A percentile compares a stretch with the other conserved stretches of the same genome.
phyloP scores from a whole-genome alignment of 139 green algal genomes.

The Tetradesmus obliquus region DNA sequence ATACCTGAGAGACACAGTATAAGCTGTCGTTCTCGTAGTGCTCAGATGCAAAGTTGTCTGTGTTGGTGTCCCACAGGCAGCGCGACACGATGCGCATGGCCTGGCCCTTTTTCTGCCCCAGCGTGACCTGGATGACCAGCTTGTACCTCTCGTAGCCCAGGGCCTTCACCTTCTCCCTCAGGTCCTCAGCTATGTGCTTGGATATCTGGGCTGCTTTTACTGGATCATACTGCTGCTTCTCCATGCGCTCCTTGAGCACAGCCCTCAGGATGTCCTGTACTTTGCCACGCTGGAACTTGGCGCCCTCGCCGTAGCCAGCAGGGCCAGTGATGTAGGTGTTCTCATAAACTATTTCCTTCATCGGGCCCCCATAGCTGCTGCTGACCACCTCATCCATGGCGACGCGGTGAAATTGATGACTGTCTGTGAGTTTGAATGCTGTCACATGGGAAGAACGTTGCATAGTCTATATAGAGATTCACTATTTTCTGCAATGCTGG shows the following conservation, averaged over 20 bases:
- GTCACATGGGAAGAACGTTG: neutral
- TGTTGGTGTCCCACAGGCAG: constrained; percentile 88
- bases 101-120: constrained; percentile 89
- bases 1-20: constrained; percentile 86
- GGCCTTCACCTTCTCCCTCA: constrained; percentile 81
- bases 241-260: constrained; percentile 77
- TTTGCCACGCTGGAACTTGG: constrained; percentile 67
- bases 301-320: constrained; percentile 67
- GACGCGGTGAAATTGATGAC: neutral
- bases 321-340: constrained; percentile 86
- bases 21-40: constrained; percentile 85
- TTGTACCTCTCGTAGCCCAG: constrained; percentile 83
- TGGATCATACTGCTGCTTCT: constrained; percentile 85
- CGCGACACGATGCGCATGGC: constrained; percentile 81
- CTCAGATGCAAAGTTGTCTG: constrained; percentile 82
- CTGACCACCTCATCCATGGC: constrained; percentile 5
- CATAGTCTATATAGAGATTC: neutral
- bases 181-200: constrained; percentile 82
- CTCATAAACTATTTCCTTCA: constrained; percentile 81
- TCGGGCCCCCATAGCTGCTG: constrained; percentile 28
- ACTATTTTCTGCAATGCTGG: too few relatives aligned
- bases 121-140: constrained; percentile 69
- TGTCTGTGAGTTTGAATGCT: neutral
- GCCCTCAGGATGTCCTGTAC: constrained; percentile 75
- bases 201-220: constrained; percentile 82